Evolutionary conservation across 1,284 basidiomycete genomes (phyloP), one percentile per base, ranked within the genome.

Genomic region (Kwoniella shivajii): DNA sequence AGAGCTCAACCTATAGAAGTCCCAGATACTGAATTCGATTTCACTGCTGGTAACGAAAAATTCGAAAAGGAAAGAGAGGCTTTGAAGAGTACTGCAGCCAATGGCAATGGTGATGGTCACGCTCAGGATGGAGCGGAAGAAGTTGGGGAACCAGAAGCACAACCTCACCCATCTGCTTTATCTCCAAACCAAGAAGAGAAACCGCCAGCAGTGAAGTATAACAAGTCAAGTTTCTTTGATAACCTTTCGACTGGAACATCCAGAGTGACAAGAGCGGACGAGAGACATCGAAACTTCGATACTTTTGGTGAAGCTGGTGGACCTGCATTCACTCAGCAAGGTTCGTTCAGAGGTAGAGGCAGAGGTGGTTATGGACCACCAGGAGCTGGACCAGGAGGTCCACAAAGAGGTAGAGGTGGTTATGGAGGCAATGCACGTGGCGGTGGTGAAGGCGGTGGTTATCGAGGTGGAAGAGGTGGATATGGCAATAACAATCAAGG

Each of bases 281-380:
- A 76, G 55, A 56, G 75, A 43, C 66, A 69, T 47, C 64, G 75
- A 49, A 76, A 76, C 56, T 61, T 64, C 27, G 75, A 76, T 53
- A 76, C 75, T 2, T 76, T 76, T 44, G 75, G 75, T 5, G 75
- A 75, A 51, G 71, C 72, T 6, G 73, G 72, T 16, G 73, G 68
- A n/a, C 52, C 58, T 14, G 37, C 54, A 30, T 46, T 34, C 26
- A 39, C 50, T 11, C 51, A 56, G 3, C 49, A 56, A n/a, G 57
- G 55, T 10, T 53, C 59, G 4, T 41, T 53, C 20, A 24, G 62
- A 38, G 62, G 64, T 10, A 29, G 52, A 26, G 60, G 67, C 1
- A 45, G 59, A 18, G 48, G 58, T 18, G 61, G 61, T 20, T 42
- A 27, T 36, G 43, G 49, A 16, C 44, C 39, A 18, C 31, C 45